Conservation (phyloP, 306 rosid species). For the Lathyrus oleraceus region DNA sequence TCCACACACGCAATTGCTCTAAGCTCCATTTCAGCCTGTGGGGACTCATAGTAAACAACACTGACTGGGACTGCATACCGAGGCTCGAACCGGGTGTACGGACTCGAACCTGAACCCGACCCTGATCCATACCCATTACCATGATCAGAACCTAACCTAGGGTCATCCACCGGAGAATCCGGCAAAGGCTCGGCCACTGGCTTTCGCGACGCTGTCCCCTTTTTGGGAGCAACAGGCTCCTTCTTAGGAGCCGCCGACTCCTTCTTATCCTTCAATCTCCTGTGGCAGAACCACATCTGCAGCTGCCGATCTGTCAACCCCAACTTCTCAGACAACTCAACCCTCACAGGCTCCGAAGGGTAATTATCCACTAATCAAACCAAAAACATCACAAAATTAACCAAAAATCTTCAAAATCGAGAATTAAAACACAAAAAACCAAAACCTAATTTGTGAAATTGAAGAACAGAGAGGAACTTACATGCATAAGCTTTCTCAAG, state of each 20-base stretch:
- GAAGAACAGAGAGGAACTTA: slow-evolving; percentile 40
- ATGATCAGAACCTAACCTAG: slow-evolving; percentile 52
- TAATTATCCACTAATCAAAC: slow-evolving; percentile 83
- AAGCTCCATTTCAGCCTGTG: slow-evolving; percentile 60
- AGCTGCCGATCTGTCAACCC: slow-evolving; percentile 96
- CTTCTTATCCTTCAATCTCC: slow-evolving; percentile 94
- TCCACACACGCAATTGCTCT: slow-evolving; percentile 87
- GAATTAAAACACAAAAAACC: not conserved
- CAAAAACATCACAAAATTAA: slow-evolving; percentile 27
- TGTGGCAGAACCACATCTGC: slow-evolving; percentile 99
- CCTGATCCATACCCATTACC: slow-evolving; percentile 87
- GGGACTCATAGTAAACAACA: slow-evolving; percentile 65
- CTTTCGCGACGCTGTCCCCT: slow-evolving; percentile 42
- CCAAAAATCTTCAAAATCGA: not conserved
- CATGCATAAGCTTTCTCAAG: slow-evolving; percentile 92
- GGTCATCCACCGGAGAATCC: slow-evolving; percentile 69
- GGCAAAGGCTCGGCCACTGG: slow-evolving; percentile 39
- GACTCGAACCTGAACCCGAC: slow-evolving; percentile 87
- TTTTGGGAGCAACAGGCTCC: slow-evolving; percentile 44
- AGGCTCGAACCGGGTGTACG: slow-evolving; percentile 52
- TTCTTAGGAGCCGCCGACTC: slow-evolving; percentile 56
- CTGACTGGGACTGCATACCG: slow-evolving; percentile 52
- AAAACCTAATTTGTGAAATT: slow-evolving; percentile 18
- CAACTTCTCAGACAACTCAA: slow-evolving; percentile 74
- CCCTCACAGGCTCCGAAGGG: slow-evolving; percentile 79